Conservation (phyloP, 2,329 filamentous ascomycete species). For the Cryphonectria naterciae region DNA sequence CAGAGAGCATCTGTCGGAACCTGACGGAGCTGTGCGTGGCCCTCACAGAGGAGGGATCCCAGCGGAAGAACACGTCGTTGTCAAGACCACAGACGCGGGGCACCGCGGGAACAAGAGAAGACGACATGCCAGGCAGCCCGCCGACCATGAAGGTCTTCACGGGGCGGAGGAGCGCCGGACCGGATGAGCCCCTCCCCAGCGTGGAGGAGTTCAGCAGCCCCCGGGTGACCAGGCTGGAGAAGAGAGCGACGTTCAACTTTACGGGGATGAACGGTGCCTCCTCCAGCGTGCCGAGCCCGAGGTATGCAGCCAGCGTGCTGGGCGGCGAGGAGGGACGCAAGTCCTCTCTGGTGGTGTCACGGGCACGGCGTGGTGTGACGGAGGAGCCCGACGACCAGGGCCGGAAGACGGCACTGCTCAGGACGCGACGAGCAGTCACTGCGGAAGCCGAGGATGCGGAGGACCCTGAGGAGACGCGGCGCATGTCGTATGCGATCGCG, state of each 20-base stretch:
- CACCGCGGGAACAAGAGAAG: conserved; percentile 19
- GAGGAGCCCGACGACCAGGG: conserved; percentile 52
- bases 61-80: conserved; percentile 39
- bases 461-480: conserved; percentile 27
- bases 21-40: conserved; percentile 91
- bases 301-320: conserved; percentile 37
- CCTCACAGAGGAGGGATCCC: conserved; percentile 64
- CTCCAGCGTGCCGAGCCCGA: conserved; percentile 50
- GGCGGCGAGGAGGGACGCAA: conserved; percentile 54
- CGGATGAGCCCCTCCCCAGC: conserved; percentile 45
- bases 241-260: conserved; percentile 49
- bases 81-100: conserved; percentile 31
- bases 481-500: conserved; percentile 50
- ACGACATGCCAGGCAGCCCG: conserved; percentile 46
- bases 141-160: conserved; percentile 48
- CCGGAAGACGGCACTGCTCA: conserved; percentile 53
- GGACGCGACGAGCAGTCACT: conserved; percentile 49
- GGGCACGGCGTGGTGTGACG: conserved; percentile 52
- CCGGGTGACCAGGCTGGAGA: conserved; percentile 55
- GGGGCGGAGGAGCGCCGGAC: conserved; percentile 45
- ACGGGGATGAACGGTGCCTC: conserved; percentile 38
- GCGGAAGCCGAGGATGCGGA: conserved; percentile 54
- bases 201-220: conserved; percentile 47
- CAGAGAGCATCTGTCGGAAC: conserved; percentile 89
- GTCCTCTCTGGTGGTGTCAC: conserved; percentile 52